Conservation (phyloP, 1,284 basidiomycete species). For the Marasmius tenuissimus region DNA sequence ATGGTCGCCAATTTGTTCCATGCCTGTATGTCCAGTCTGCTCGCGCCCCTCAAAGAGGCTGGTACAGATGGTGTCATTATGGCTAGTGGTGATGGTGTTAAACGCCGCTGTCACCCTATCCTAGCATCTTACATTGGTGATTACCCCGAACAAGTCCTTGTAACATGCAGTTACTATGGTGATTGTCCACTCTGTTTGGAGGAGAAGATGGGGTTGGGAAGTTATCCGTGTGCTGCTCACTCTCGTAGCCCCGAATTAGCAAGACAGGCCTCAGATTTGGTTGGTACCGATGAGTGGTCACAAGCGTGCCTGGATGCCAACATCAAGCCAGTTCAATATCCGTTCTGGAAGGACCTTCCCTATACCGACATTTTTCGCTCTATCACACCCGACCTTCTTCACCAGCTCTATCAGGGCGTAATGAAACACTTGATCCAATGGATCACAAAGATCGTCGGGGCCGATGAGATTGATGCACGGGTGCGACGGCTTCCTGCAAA, state of each 20-base stretch:
- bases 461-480: not conserved
- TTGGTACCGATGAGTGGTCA: too few species aligned
- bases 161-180: too few species aligned
- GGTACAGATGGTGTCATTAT: not conserved
- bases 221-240: too few species aligned
- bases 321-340: too few species aligned
- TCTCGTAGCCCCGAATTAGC: too few species aligned
- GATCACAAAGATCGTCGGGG: not conserved
- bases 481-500: not conserved
- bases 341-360: not conserved
- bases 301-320: too few species aligned
- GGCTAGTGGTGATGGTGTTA: slow-evolving; percentile 5
- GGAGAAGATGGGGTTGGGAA: too few species aligned
- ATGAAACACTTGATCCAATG: not conserved
- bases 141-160: slow-evolving; percentile 8
- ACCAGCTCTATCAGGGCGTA: not conserved
- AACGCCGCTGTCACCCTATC: slow-evolving; percentile 1
- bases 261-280: too few species aligned
- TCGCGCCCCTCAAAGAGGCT: not conserved
- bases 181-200: too few species aligned
- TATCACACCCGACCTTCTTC: not conserved
- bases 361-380: not conserved
- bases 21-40: slow-evolving; percentile 1
- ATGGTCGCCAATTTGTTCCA: slow-evolving; percentile 5
- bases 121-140: slow-evolving; percentile 2